These are phyloP conservation scores for Hirschfeldia incana DNA, from an alignment of 345 rosid species.

Conservation along the genomic window DNA sequence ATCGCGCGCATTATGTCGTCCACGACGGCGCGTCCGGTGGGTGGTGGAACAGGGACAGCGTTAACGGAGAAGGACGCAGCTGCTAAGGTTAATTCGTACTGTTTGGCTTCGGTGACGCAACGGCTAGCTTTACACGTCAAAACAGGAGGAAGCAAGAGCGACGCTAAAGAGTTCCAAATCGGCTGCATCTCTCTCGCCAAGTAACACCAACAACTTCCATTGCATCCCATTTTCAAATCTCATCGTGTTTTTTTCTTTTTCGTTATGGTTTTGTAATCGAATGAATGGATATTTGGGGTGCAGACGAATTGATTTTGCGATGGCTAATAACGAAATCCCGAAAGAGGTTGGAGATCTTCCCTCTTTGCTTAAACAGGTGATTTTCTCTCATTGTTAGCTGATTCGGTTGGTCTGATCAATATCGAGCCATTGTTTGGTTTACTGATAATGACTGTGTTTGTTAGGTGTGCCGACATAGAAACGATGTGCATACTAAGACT, in stretches of 20 bases:
- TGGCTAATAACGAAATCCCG: slow-evolving; percentile 76
- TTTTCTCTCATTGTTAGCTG: background rate
- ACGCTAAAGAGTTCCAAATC: slow-evolving; percentile 30
- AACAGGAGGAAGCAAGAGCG: slow-evolving; percentile 34
- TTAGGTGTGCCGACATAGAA: slow-evolving; percentile 62
- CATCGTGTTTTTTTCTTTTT: background rate
- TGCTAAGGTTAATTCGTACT: slow-evolving; percentile 42
- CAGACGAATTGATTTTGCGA: slow-evolving; percentile 91
- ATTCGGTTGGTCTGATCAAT: background rate
- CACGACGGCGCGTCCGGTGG: slow-evolving; percentile 9
- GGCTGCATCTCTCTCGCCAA: slow-evolving; percentile 74
- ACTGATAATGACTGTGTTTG: slow-evolving; percentile 24
- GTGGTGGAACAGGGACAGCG: background rate
- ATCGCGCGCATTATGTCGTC: background rate
- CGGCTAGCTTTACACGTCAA: slow-evolving; percentile 42
- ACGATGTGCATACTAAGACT: slow-evolving; percentile 52
- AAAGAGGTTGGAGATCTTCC: slow-evolving; percentile 54
- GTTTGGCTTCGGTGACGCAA: slow-evolving; percentile 49
- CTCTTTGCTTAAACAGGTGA: slow-evolving; percentile 60
- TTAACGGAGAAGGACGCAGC: slow-evolving; percentile 27
- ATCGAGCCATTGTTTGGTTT: slow-evolving; percentile 8
- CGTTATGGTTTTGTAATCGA: background rate
- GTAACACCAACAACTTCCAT: slow-evolving; percentile 32
- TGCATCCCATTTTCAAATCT: background rate
- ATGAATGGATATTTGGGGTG: background rate